phyloP scores from a whole-genome alignment of 192 early-diverging fungal species.

The Umbelopsis vinacea region DNA sequence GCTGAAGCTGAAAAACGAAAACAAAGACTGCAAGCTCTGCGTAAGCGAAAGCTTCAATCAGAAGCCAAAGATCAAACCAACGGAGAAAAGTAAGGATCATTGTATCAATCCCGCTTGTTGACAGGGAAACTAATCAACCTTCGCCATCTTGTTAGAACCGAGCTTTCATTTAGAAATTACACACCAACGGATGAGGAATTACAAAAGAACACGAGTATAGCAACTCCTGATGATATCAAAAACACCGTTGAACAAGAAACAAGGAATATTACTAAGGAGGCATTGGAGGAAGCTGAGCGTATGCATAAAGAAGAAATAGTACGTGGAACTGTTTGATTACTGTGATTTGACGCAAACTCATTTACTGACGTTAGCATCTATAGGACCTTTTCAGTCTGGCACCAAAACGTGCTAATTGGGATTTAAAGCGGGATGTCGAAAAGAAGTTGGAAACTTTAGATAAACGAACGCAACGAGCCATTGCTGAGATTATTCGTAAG shows the following conservation, averaged over 20 bases:
- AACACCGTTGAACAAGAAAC: constrained; percentile 61
- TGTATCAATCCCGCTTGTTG: not conserved
- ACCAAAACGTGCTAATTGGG: constrained; percentile 89
- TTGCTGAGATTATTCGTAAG: constrained; percentile 79
- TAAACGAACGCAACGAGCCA: constrained; percentile 66
- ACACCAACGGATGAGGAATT: constrained; percentile 51
- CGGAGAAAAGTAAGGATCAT: constrained; percentile 30
- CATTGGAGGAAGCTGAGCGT: constrained; percentile 56
- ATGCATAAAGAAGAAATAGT: constrained; percentile 66
- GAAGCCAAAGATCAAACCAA: constrained; percentile 26
- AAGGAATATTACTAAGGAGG: constrained; percentile 52
- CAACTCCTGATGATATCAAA: constrained; percentile 48
- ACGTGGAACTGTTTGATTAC: constrained; percentile 19
- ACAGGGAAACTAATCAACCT: constrained; percentile 18
- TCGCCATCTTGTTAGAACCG: constrained; percentile 4
- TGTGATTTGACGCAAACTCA: not conserved
- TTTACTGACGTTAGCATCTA: not conserved
- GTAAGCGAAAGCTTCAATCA: constrained; percentile 54
- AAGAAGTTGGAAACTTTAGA: constrained; percentile 75
- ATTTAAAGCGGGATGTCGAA: constrained; percentile 87
- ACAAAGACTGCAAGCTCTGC: constrained; percentile 65
- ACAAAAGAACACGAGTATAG: constrained; percentile 46
- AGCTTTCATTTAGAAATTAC: constrained; percentile 60
- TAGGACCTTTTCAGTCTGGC: constrained; percentile 83
- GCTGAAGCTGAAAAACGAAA: constrained; percentile 67